A percentile compares a stretch with the other conserved stretches of the same genome.
Evolutionary conservation across 176 grass and related monocot species (phyloP).

Genomic region (Typha latifolia): DNA sequence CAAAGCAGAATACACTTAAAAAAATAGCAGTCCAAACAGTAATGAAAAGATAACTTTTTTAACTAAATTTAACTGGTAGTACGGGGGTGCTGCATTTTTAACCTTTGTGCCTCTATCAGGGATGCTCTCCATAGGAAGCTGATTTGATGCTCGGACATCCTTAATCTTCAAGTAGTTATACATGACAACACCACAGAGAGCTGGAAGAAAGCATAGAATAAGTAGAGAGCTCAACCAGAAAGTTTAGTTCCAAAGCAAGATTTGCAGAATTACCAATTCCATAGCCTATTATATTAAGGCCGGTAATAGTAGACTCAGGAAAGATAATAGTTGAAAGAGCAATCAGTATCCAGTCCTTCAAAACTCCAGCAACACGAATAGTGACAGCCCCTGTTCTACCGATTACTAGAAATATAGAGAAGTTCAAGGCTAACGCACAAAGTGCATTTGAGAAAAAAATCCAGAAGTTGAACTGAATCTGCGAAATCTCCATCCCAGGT

Average conservation of each 20-base stretch:
- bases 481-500: slow-evolving; percentile 72
- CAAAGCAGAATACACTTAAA: background rate
- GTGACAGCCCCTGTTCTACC: slow-evolving; percentile 98
- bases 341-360: slow-evolving; percentile 99
- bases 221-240: slow-evolving; percentile 12
- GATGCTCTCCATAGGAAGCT: slow-evolving; percentile 47
- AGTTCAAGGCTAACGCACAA: slow-evolving; percentile 91
- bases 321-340: slow-evolving; percentile 95
- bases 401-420: slow-evolving; percentile 99
- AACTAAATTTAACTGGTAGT: background rate
- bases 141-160: slow-evolving; percentile 59
- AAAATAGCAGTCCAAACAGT: background rate
- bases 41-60: background rate
- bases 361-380: slow-evolving; percentile 91
- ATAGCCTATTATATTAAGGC: slow-evolving; percentile 98
- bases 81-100: background rate
- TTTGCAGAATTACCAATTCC: slow-evolving; percentile 59
- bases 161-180: slow-evolving; percentile 99
- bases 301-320: slow-evolving; percentile 91
- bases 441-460: slow-evolving; percentile 94
- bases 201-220: slow-evolving; percentile 32
- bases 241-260: slow-evolving; percentile 6
- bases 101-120: slow-evolving; percentile 66
- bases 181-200: slow-evolving; percentile 88
- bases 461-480: slow-evolving; percentile 91